These are phyloP conservation scores for Candida sojae DNA, from an alignment of 1,139 yeast genomes.

Conservation along the genomic window DNA sequence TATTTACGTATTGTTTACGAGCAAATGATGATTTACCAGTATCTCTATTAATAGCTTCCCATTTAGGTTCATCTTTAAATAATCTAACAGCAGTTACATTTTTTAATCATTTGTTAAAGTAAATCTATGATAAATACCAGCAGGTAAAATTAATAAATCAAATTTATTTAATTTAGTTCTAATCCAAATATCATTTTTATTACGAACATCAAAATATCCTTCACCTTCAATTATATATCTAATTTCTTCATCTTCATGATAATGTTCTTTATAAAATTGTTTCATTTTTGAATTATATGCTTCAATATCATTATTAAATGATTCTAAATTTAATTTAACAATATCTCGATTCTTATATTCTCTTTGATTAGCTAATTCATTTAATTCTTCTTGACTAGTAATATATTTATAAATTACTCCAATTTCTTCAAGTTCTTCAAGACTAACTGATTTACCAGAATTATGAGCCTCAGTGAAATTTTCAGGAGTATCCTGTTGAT, in stretches of 20 bases:
- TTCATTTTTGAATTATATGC: slow-evolving; percentile 67
- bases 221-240: slow-evolving; percentile 86
- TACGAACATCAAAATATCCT: slow-evolving; percentile 90
- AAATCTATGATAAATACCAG: slow-evolving; percentile 92
- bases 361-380: slow-evolving; percentile 67
- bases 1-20: slow-evolving; percentile 29
- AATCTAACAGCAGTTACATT: slow-evolving; percentile 77
- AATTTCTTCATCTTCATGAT: slow-evolving; percentile 97
- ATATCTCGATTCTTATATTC: slow-evolving; percentile 79
- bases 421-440: slow-evolving; percentile 50
- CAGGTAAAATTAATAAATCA: slow-evolving; percentile 78
- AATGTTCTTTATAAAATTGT: slow-evolving; percentile 80
- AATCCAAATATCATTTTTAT: slow-evolving; percentile 72
- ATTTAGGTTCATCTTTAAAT: slow-evolving; percentile 93
- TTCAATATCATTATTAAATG: slow-evolving; percentile 62
- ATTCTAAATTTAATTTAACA: slow-evolving; percentile 58
- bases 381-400: slow-evolving; percentile 56
- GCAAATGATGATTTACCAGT: slow-evolving; percentile 28
- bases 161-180: slow-evolving; percentile 63
- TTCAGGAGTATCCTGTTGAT: slow-evolving; percentile 57
- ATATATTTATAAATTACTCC: slow-evolving; percentile 73
- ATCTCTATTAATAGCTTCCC: slow-evolving; percentile 83
- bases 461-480: slow-evolving; percentile 73
- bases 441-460: slow-evolving; percentile 59
- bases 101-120: slow-evolving; percentile 63